Evolutionary conservation across 805 yeast species (phyloP).

Genomic region (Kregervanrija pseudodelftensis): DNA sequence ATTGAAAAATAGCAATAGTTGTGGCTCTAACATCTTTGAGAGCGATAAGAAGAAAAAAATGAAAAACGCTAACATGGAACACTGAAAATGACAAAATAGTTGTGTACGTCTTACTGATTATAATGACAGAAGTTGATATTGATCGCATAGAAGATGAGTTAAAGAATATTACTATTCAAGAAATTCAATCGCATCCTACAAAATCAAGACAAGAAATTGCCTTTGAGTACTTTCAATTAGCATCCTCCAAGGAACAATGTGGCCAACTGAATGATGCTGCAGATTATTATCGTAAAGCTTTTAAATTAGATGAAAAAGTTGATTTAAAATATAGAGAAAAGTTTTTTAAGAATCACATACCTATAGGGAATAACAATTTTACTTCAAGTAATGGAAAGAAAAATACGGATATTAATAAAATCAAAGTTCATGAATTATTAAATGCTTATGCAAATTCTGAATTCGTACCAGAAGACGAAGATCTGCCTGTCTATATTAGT

Average conservation of each 20-base stretch:
- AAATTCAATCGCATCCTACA: slow-evolving; percentile 24
- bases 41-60: too few species aligned
- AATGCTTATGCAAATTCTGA: slow-evolving; percentile 27
- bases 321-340: slow-evolving; percentile 61
- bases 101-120: too few species aligned
- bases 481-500: slow-evolving; percentile 35
- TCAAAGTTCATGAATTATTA: slow-evolving; percentile 36
- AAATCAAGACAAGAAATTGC: slow-evolving; percentile 37
- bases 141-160: slow-evolving; percentile 19
- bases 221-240: slow-evolving; percentile 58
- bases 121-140: neutral
- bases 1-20: too few species aligned
- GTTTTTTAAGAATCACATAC: slow-evolving; percentile 24
- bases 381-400: slow-evolving; percentile 2
- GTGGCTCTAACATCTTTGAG: too few species aligned
- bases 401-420: slow-evolving; percentile 25
- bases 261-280: slow-evolving; percentile 85
- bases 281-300: slow-evolving; percentile 62
- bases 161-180: slow-evolving; percentile 17
- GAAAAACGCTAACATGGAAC: too few species aligned
- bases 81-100: too few species aligned
- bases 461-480: slow-evolving; percentile 22
- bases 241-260: slow-evolving; percentile 59
- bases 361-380: slow-evolving; percentile 16
- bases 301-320: slow-evolving; percentile 49